Base-by-base conservation (phyloP, 2,329 filamentous ascomycete species). In the Magnaporthiopsis incrustans region DNA sequence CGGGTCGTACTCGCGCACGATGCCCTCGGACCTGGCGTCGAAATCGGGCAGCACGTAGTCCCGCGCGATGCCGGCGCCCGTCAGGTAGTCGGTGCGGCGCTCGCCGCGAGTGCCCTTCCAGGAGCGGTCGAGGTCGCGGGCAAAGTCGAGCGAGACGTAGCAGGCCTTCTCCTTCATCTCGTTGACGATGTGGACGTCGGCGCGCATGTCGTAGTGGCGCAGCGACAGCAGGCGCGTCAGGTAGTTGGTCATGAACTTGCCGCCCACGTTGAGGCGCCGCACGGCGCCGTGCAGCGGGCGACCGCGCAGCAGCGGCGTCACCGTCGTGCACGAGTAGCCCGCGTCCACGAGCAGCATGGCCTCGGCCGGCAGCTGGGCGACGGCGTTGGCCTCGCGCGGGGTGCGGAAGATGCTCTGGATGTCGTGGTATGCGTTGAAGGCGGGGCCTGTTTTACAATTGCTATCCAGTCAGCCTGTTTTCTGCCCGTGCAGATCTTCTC, bases 31-130 rank as follows among this genome's bases (percentile, higher is more conserved):
- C 4, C 80, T 76, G 0, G 79, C 77, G 68, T 87, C 83, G 66
- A 86, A 89, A 74, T 99, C 93, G 0, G 95, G 95, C 2, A 99
- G 81, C 26, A 98, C 88, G 72, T 97, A 99, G 73, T 99, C 94
- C 64, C 93, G 88, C 7, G 92, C 89, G 44, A 97, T 86, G 6
- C 84, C 84, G 15, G 73, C 83, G 18, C 82, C 83, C 0, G 73
- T 76, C 3, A 79, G 59, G 64, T 81, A 87, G 0, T 75, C 71
- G 1, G 79, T 76, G 15, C 85, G 78, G 61, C 79, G 77, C 69
- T 86, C 82, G 58, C 86, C 83, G 66, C 84, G 78, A 1, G 89
- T 86, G 8, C 89, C 90, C 74, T 92, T 95, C 92, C 92, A 97
- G 0, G 88, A 89, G 67, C 82, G 83, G 67, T 98, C 93, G 50